Evolutionary conservation across 257 asterid species (phyloP).

Genomic region (Salvia rosmarinus): DNA sequence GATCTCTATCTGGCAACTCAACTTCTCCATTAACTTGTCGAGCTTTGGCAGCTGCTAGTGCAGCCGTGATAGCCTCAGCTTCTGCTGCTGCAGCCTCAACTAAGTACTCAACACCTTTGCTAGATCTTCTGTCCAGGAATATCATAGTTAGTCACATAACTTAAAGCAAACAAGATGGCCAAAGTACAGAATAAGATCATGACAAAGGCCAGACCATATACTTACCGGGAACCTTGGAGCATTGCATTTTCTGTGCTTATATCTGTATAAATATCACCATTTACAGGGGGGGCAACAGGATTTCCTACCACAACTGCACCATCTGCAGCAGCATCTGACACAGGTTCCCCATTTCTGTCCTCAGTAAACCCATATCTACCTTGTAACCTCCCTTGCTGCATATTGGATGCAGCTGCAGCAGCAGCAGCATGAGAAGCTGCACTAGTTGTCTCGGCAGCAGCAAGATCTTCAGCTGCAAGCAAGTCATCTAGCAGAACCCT

Average conservation of each 20-base stretch:
- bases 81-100: slow-evolving; percentile 99
- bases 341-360: slow-evolving; percentile 61
- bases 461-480: slow-evolving; percentile 97
- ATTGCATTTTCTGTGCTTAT: slow-evolving; percentile 90
- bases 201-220: slow-evolving; percentile 26
- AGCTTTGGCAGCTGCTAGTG: slow-evolving; percentile 99
- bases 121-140: slow-evolving; percentile 60
- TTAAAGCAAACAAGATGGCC: slow-evolving; percentile 28
- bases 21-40: slow-evolving; percentile 92
- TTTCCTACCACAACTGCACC: slow-evolving; percentile 91
- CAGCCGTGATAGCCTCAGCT: slow-evolving; percentile 95
- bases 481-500: slow-evolving; percentile 96
- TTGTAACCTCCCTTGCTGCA: slow-evolving; percentile 63
- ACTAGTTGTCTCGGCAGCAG: slow-evolving; percentile 95
- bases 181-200: slow-evolving; percentile 12
- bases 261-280: slow-evolving; percentile 90
- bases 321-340: slow-evolving; percentile 66
- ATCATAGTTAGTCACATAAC: slow-evolving; percentile 29
- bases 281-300: slow-evolving; percentile 92
- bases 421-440: slow-evolving; percentile 99
- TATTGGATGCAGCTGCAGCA: slow-evolving; percentile 69
- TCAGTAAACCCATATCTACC: slow-evolving; percentile 72
- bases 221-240: slow-evolving; percentile 82
- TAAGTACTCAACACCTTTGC: slow-evolving; percentile 91
- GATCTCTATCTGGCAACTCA: slow-evolving; percentile 92